These are phyloP conservation scores for Gastrodia elata DNA, from an alignment of 106 monocot species.

Conservation along the genomic window DNA sequence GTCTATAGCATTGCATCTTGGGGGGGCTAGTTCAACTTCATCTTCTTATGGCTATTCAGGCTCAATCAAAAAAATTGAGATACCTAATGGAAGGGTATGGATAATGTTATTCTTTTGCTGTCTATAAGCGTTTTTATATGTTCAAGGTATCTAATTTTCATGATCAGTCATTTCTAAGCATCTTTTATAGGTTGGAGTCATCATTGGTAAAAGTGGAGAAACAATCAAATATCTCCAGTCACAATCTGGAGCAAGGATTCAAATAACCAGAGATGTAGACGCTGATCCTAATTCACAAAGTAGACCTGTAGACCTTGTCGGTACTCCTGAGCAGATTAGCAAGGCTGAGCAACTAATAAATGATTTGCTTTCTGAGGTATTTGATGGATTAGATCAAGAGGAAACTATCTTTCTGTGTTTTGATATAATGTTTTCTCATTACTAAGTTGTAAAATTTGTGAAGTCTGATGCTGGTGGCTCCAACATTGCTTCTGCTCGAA, in stretches of 20 bases:
- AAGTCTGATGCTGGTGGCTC: conserved; percentile 81
- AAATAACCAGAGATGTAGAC: conserved; percentile 75
- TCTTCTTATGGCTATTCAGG: conserved; percentile 30
- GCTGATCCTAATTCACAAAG: conserved; percentile 57
- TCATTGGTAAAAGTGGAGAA: conserved; percentile 87
- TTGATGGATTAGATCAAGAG: neutral
- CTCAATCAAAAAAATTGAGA: conserved; percentile 79
- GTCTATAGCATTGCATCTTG: conserved; percentile 10
- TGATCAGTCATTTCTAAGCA: neutral
- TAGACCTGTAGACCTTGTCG: conserved; percentile 62
- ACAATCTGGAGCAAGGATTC: conserved; percentile 88
- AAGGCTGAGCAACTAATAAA: conserved; percentile 75
- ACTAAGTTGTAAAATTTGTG: neutral
- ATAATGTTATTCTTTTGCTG: neutral
- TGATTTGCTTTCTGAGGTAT: conserved; percentile 66
- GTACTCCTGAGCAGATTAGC: conserved; percentile 72
- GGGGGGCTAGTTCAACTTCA: neutral
- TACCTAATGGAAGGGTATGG: conserved; percentile 73
- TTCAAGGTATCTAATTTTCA: neutral
- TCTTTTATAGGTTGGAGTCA: conserved; percentile 64
- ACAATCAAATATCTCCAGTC: conserved; percentile 78
- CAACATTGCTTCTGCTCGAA: conserved; percentile 31
- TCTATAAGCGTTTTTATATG: neutral
- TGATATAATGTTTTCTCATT: neutral
- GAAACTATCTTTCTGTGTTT: neutral